Conservation (phyloP, 2,329 filamentous ascomycete genomes). For the Monosporascus sp. region DNA sequence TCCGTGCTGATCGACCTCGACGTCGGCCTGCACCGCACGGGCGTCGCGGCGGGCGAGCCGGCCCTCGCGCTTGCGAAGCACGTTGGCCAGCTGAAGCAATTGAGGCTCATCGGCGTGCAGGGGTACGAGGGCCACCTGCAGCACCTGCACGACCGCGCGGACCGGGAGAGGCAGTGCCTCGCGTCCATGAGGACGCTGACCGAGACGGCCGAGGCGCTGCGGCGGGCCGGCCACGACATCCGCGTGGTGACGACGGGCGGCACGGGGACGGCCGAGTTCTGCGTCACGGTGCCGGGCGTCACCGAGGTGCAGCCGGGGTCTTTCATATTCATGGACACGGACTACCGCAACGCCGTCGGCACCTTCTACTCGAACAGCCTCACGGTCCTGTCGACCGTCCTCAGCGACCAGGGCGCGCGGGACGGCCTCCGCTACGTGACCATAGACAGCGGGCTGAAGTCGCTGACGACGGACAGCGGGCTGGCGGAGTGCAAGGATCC, state of each 20-base stretch:
- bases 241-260: slow-evolving; percentile 47
- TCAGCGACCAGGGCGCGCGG: slow-evolving; percentile 40
- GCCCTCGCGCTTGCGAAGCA: slow-evolving; percentile 35
- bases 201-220: slow-evolving; percentile 35
- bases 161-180: slow-evolving; percentile 36
- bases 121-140: slow-evolving; percentile 51
- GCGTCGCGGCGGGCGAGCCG: slow-evolving; percentile 36
- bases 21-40: slow-evolving; percentile 45
- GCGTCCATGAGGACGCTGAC: slow-evolving; percentile 41
- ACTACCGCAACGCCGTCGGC: slow-evolving; percentile 49
- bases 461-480: slow-evolving; percentile 46
- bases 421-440: slow-evolving; percentile 28
- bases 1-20: slow-evolving; percentile 42
- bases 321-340: slow-evolving; percentile 54
- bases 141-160: slow-evolving; percentile 40
- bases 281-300: slow-evolving; percentile 42
- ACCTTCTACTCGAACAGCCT: slow-evolving; percentile 43
- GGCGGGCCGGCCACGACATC: slow-evolving; percentile 37
- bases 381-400: slow-evolving; percentile 42
- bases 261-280: slow-evolving; percentile 49
- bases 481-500: slow-evolving; percentile 41
- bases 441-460: slow-evolving; percentile 46
- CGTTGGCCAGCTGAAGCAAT: slow-evolving; percentile 29
- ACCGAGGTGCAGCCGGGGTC: slow-evolving; percentile 51
- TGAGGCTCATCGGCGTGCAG: slow-evolving; percentile 44